Conservation (phyloP, 2,329 filamentous ascomycete genomes). For the Monosporascus ibericus region DNA sequence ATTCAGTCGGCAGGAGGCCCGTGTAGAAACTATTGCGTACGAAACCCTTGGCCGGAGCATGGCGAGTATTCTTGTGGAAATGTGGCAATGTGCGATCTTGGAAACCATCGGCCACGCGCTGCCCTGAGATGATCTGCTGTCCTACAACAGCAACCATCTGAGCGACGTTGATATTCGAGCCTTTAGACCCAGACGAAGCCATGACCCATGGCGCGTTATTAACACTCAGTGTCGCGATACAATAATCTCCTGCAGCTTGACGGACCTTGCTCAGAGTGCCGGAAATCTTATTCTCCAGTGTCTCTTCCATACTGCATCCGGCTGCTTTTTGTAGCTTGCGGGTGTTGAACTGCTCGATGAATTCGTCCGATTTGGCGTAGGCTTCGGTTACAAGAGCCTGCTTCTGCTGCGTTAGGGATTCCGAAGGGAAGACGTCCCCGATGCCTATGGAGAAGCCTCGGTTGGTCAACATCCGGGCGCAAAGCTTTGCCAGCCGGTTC, state of each 20-base stretch:
- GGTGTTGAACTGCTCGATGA: conserved; percentile 73
- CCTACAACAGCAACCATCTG: conserved; percentile 98
- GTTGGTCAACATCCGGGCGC: conserved; percentile 80
- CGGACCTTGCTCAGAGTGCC: conserved; percentile 89
- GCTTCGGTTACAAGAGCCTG: conserved; percentile 69
- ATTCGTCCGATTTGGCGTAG: conserved; percentile 73
- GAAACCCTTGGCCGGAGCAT: conserved; percentile 94
- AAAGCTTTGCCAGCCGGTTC: conserved; percentile 89
- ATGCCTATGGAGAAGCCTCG: conserved; percentile 95
- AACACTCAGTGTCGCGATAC: conserved; percentile 81
- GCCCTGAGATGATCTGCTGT: conserved; percentile 93
- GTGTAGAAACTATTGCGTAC: conserved; percentile 97
- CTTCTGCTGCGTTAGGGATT: conserved; percentile 65
- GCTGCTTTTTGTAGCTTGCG: conserved; percentile 80
- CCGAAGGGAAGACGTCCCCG: conserved; percentile 83
- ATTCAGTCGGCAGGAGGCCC: conserved; percentile 82
- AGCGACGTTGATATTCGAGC: conserved; percentile 94
- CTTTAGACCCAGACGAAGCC: conserved; percentile 96
- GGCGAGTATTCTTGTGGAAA: conserved; percentile 86
- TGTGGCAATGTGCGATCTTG: conserved; percentile 92
- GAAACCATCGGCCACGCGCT: conserved; percentile 91
- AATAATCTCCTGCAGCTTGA: conserved; percentile 83
- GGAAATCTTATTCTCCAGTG: conserved; percentile 83
- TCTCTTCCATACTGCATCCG: conserved; percentile 87
- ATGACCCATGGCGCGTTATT: conserved; percentile 94